phyloP scores from a whole-genome alignment of 2,329 filamentous ascomycete species.

The Fusarium udum region DNA sequence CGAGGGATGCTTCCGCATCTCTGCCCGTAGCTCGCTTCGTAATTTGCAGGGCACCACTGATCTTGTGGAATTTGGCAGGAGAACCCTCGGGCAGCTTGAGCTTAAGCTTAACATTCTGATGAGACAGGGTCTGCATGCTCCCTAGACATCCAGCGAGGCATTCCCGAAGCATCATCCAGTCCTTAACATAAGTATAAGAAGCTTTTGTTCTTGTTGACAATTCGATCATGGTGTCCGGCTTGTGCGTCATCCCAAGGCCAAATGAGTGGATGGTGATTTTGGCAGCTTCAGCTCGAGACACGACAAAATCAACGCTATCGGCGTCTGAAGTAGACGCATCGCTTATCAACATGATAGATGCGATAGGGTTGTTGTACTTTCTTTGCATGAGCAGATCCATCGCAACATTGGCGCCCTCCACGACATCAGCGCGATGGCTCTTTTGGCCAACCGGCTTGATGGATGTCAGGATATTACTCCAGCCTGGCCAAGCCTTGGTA shows the following conservation, averaged over 20 bases:
- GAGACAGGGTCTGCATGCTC: conserved; percentile 91
- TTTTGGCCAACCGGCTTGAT: conserved; percentile 96
- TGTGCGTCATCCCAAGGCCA: conserved; percentile 94
- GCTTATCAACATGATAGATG: conserved; percentile 95
- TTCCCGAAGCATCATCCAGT: conserved; percentile 99
- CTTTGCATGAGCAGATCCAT: conserved; percentile 99
- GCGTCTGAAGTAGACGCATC: conserved; percentile 94
- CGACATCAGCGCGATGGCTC: conserved; percentile 93
- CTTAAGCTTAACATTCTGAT: conserved; percentile 97
- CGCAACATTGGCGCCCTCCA: conserved; percentile 96
- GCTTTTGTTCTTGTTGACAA: conserved; percentile 94
- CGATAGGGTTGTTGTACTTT: conserved; percentile 93
- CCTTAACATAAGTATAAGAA: conserved; percentile 97
- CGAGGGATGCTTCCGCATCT: conserved; percentile 91
- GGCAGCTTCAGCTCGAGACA: conserved; percentile 93
- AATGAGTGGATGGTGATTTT: conserved; percentile 99
- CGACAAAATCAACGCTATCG: conserved; percentile 97
- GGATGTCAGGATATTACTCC: conserved; percentile 84
- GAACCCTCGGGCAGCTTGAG: conserved; percentile 94
- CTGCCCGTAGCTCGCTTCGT: conserved; percentile 95
- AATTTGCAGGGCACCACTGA: conserved; percentile 93
- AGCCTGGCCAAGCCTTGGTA: conserved; percentile 91
- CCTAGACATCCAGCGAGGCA: conserved; percentile 94
- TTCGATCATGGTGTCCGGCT: conserved; percentile 98
- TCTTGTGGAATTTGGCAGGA: conserved; percentile 98